These are phyloP conservation scores for Hawksworthiomyces lignivorus DNA, from an alignment of 2,329 filamentous ascomycete species.

Conservation along the genomic window DNA sequence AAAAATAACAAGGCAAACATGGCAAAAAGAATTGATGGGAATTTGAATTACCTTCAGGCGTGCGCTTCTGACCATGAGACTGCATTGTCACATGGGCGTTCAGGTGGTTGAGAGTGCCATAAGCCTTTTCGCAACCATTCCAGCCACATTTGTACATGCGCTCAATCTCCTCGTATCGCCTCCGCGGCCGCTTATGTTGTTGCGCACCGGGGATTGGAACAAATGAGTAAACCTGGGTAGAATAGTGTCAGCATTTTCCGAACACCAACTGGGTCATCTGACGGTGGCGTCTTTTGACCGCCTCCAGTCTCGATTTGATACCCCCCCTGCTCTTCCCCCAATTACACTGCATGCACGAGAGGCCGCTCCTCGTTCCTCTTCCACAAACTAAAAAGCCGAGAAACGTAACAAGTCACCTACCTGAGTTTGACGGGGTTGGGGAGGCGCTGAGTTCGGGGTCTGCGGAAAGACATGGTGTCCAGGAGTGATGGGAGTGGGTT, in stretches of 20 bases:
- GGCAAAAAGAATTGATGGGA: not conserved
- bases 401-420: no score
- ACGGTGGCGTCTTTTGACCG: no score
- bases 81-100: constrained; percentile 99
- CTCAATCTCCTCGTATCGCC: constrained; percentile 96
- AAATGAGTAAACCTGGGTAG: constrained; percentile 85
- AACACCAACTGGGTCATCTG: no score
- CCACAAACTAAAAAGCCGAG: no score
- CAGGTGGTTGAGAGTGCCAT: constrained; percentile 92
- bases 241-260: constrained; percentile 10
- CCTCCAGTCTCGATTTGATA: no score
- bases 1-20: constrained; percentile 3
- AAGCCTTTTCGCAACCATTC: constrained; percentile 98
- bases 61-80: constrained; percentile 87
- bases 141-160: constrained; percentile 99
- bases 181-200: constrained; percentile 89
- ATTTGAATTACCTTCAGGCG: constrained; percentile 76
- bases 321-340: no score
- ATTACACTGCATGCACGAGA: no score
- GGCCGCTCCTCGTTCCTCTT: no score
- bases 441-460: constrained; percentile 46
- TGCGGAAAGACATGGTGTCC: constrained; percentile 48
- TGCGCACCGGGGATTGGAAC: constrained; percentile 95
- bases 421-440: constrained; percentile 50
- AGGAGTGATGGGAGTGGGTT: constrained; percentile 41